Percentiles rank a stretch among this genome's conserved stretches.
Conservation (phyloP, 345 rosid genomes). For the Jatropha curcas region DNA sequence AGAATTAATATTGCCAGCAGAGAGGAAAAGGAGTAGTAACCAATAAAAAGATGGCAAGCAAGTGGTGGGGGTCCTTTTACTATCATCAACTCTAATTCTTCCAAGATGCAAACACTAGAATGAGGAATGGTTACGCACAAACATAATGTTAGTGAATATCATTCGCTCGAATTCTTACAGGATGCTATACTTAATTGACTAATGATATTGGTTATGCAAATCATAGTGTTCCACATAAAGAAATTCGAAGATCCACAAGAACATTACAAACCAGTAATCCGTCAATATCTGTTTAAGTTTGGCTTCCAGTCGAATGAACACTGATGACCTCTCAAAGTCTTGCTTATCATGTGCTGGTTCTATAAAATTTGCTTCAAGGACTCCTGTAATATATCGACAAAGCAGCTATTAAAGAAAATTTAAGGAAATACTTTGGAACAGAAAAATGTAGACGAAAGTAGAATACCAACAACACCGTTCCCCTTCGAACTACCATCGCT, state of each 20-base stretch:
- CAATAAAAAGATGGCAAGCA: too few relatives aligned
- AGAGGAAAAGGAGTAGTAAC: too few relatives aligned
- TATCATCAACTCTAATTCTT: too few relatives aligned
- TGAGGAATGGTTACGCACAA: too few relatives aligned
- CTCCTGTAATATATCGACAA: conserved; percentile 53
- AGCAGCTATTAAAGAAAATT: conserved; percentile 21
- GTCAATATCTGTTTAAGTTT: conserved; percentile 61
- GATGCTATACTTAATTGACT: background rate
- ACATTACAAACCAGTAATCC: conserved; percentile 73
- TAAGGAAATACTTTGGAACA: conserved; percentile 14
- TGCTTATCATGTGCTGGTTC: conserved; percentile 99
- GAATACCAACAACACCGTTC: conserved; percentile 75
- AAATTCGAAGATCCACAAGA: background rate
- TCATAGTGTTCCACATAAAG: background rate
- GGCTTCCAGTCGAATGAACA: conserved; percentile 68
- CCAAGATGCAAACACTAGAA: too few relatives aligned
- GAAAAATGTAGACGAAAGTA: conserved; percentile 18
- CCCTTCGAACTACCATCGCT: conserved; percentile 52
- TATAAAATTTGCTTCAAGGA: conserved; percentile 91
- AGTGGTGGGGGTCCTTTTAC: too few relatives aligned
- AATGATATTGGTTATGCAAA: background rate
- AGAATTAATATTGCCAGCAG: background rate
- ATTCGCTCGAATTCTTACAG: background rate
- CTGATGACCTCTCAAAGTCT: conserved; percentile 87
- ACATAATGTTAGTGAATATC: too few relatives aligned